Conservation (phyloP, 345 rosid species). For the Noccaea bulbosa region DNA sequence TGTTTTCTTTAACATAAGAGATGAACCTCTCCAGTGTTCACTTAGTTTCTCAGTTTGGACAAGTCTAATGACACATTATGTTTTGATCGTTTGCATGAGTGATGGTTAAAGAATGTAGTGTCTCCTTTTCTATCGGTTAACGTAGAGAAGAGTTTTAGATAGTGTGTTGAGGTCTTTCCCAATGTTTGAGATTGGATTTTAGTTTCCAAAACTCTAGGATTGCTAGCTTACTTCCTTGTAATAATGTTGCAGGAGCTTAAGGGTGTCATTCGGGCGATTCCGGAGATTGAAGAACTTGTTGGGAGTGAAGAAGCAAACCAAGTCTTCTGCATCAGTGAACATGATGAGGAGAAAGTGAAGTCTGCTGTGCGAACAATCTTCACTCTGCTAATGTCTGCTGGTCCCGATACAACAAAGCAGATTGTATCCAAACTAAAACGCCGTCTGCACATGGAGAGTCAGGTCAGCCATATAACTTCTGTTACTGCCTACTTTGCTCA, state of each 20-base stretch:
- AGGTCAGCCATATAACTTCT: conserved; percentile 52
- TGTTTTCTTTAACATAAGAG: background rate
- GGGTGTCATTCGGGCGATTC: conserved; percentile 67
- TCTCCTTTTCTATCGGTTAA: background rate
- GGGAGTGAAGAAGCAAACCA: conserved; percentile 61
- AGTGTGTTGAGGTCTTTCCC: too few species aligned
- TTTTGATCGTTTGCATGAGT: conserved; percentile 8
- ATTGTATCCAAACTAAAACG: conserved; percentile 61
- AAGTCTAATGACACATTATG: background rate
- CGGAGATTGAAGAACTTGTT: conserved; percentile 84
- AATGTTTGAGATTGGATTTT: conserved; percentile 3
- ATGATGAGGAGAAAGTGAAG: conserved; percentile 62
- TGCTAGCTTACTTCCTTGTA: background rate
- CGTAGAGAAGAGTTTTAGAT: background rate
- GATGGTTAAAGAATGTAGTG: conserved; percentile 1
- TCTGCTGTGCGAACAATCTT: conserved; percentile 67
- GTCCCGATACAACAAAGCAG: conserved; percentile 63
- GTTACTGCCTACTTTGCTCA: background rate
- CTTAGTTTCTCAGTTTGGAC: background rate
- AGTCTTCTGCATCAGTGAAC: conserved; percentile 52
- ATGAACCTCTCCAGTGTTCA: conserved; percentile 23
- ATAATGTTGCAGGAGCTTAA: conserved; percentile 75
- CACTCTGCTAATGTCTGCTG: conserved; percentile 83
- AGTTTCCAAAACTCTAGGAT: background rate
- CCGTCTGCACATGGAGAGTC: conserved; percentile 66